Percentiles rank a stretch among this genome's conserved stretches.
Conservation (phyloP, 2,329 filamentous ascomycete species). For the Leptographium wingfieldii region DNA sequence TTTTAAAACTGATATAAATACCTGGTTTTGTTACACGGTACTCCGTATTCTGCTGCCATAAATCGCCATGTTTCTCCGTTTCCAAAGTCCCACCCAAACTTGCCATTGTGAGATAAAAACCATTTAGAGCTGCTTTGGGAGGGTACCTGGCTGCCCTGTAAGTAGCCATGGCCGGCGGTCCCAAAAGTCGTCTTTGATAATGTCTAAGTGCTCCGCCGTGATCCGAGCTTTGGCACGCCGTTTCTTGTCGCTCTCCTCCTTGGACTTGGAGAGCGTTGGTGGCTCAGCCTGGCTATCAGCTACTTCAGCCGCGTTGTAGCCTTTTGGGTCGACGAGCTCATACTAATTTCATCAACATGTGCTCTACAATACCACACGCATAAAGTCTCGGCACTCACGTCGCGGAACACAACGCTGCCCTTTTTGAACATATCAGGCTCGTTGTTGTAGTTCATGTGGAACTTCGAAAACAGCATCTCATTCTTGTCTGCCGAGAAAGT, state of each 20-base stretch:
- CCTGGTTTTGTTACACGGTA: no score
- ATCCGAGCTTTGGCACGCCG: constrained; percentile 67
- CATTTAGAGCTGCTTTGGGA: constrained; percentile 39
- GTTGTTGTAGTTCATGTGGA: constrained; percentile 95
- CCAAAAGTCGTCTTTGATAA: constrained; percentile 96
- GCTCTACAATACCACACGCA: neutral
- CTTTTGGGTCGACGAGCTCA: constrained; percentile 51
- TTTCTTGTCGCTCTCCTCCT: constrained; percentile 73
- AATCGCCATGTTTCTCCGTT: no score
- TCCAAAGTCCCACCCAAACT: neutral
- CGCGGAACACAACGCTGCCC: constrained; percentile 78
- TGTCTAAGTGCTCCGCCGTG: constrained; percentile 74
- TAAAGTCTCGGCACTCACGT: constrained; percentile 36
- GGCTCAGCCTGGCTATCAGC: constrained; percentile 40
- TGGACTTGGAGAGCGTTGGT: constrained; percentile 57
- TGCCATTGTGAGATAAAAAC: neutral
- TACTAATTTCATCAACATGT: constrained; percentile 34
- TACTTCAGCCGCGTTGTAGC: constrained; percentile 31
- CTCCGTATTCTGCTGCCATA: no score
- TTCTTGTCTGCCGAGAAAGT: constrained; percentile 83
- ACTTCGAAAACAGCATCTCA: constrained; percentile 81
- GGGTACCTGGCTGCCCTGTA: constrained; percentile 58
- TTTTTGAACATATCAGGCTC: constrained; percentile 88
- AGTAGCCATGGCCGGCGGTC: constrained; percentile 71
- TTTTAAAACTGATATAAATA: no score